A percentile compares a stretch with the other conserved stretches of the same genome.
Conservation (phyloP, 1,139 yeast genomes). For the Casaregolazyma suthepensis region DNA sequence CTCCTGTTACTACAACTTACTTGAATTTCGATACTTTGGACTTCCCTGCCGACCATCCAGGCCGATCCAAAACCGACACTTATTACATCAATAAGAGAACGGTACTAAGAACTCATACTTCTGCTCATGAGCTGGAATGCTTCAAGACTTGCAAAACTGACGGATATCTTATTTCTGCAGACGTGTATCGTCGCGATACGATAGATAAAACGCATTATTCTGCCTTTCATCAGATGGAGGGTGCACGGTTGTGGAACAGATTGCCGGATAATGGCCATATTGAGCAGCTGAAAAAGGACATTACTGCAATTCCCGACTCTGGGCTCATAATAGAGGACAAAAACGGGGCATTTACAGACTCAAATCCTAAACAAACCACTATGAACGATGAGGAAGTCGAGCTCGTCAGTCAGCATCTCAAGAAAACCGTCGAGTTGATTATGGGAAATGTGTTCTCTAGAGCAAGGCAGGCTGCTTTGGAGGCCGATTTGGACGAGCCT, state of each 20-base stretch:
- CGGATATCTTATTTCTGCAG: slow-evolving; percentile 91
- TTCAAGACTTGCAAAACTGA: slow-evolving; percentile 63
- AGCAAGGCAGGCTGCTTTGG: slow-evolving; percentile 61
- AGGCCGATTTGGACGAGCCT: slow-evolving; percentile 58
- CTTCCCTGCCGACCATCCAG: slow-evolving; percentile 89
- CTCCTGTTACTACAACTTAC: slow-evolving; percentile 73
- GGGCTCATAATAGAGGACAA: slow-evolving; percentile 73
- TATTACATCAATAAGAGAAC: slow-evolving; percentile 73
- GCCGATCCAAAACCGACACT: slow-evolving; percentile 87
- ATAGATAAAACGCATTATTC: slow-evolving; percentile 96
- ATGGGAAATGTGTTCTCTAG: slow-evolving; percentile 79
- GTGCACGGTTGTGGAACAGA: slow-evolving; percentile 76
- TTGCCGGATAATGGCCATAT: slow-evolving; percentile 37
- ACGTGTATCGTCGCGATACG: slow-evolving; percentile 92
- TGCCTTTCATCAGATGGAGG: slow-evolving; percentile 97
- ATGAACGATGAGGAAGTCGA: slow-evolving; percentile 67
- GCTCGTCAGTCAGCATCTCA: slow-evolving; percentile 69
- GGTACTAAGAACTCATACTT: slow-evolving; percentile 85
- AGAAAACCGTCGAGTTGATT: slow-evolving; percentile 74
- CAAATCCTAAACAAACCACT: slow-evolving; percentile 74
- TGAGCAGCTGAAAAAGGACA: slow-evolving; percentile 49
- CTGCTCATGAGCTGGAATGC: slow-evolving; percentile 92
- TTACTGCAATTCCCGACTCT: slow-evolving; percentile 60
- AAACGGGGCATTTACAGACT: slow-evolving; percentile 44
- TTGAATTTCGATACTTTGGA: slow-evolving; percentile 91